Evolutionary conservation across 306 rosid species (phyloP), one percentile per base, ranked within the genome.

Genomic region (Prunus campanulata): DNA sequence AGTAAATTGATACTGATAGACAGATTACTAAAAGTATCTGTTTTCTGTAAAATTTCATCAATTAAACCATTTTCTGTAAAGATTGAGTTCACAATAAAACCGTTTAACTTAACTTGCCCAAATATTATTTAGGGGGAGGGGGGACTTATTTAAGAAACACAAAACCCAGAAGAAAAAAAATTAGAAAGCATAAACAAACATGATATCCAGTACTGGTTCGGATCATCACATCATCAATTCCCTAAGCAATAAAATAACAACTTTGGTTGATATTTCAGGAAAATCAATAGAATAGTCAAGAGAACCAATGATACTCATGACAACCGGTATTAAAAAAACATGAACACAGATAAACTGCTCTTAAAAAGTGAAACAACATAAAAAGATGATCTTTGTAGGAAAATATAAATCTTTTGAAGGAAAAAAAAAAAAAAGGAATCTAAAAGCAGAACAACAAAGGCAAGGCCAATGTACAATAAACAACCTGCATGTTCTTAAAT

Each of bases 401-500:
- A 15, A 14, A 7, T 13, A 27, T 2, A 11, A 10, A 59, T 22
- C 19, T 14, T 59, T 59, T 59, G 3, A 11, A 12, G 32, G 16
- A 2, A 60, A 11, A 24, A 24, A 27, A 30, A 30, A 32, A 5
- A 5, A 4, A 0, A 25, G 16, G 65, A 60, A 60, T n/a, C 8
- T 29, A 29, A 65, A 8, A 35, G 27, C 25, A 65, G 18, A 65
- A 32, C 48, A 65, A 65, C 68, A 30, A 63, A 8, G 68, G 68
- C 67, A 25, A 15, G 29, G n/a, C 66, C 24, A 65, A 65, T 39
- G 49, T 19, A 49, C 39, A 47, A 42, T 19, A 35, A 68, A 68
- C n/a, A 62, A 62, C 67, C 25, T 32, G 68, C 69, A 64, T 29
- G 44, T 62, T 62, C 44, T 62, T 29, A 14, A 59, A 62, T 62